A percentile compares a stretch with the other conserved stretches of the same genome.
Evolutionary conservation across 2,329 filamentous ascomycete genomes (phyloP).

Genomic region (Diaporthe citriasiana): DNA sequence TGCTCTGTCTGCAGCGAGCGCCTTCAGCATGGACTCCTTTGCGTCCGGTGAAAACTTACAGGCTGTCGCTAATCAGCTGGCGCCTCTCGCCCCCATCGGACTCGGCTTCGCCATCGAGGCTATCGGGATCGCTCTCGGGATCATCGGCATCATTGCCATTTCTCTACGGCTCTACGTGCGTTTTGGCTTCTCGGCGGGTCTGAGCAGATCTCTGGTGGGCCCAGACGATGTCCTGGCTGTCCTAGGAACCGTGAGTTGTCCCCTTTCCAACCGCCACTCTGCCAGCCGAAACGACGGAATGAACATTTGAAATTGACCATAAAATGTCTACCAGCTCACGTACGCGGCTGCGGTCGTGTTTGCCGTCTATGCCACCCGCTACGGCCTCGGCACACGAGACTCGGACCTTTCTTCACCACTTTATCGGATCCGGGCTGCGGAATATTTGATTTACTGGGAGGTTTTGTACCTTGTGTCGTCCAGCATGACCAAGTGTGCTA

Average conservation of each 20-base stretch:
- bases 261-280: neutral
- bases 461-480: constrained; percentile 1
- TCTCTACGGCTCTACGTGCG: neutral
- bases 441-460: constrained; percentile 14
- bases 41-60: neutral
- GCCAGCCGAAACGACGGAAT: neutral
- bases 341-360: neutral
- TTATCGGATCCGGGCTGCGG: constrained; percentile 3
- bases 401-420: neutral
- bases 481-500: neutral
- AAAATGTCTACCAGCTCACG: neutral
- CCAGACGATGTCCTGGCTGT: constrained; percentile 7
- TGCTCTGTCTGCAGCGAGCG: neutral
- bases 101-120: neutral
- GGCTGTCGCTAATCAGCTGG: neutral
- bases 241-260: constrained; percentile 5
- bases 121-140: neutral
- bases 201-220: constrained; percentile 2
- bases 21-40: neutral
- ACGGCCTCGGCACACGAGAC: neutral
- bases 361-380: constrained; percentile 2
- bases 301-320: constrained; percentile 4
- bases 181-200: neutral
- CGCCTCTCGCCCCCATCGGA: neutral
- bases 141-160: neutral